Evolutionary conservation across 371 early-diverging fungal species (phyloP), one percentile per base, ranked within the genome.

Genomic region (Parasitella parasitica): DNA sequence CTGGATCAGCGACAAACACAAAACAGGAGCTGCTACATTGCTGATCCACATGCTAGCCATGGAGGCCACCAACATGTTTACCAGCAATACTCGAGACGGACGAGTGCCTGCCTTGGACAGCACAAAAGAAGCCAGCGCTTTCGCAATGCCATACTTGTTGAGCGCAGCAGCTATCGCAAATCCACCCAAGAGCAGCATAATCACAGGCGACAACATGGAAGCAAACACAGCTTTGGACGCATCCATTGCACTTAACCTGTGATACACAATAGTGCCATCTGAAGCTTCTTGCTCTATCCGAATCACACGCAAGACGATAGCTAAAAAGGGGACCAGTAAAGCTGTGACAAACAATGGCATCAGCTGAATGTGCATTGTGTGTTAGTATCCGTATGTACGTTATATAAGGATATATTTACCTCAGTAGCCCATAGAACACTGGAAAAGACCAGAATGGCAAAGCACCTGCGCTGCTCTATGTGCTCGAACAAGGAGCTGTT

Each of bases 21-120:
- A 83, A 9, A 97, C 97, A 13, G 98, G 98, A 0, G 98, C 96
- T 4, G 98, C 98, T 4, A 98, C 98, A 68, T 98, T 98, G 54
- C 89, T 89, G 67, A 97, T 97, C 96, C 95, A 96, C 97, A 97
- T 97, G 77, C 93, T 92, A 4, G 94, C 91, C 67, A 98, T 83
- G 1, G 96, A 94, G 16, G 95, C 94, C 2, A 98, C 95, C 51
- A 95, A 76, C 96, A 98, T 97, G 61, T 91, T 94, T 26, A 94
- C 93, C 34, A 98, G 77, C 12, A 98, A 74, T 3, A 97, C 96
- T 11, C 77, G 76, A 48, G 83, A 84, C 9, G 97, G 95, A 16
- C 84, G 81, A 12, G 91, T 90, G 12, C 96, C 97, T 0, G 97
- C 97, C 67, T 86, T 88, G n/a, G 92, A 86, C 12, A 98, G 80